Conservation (phyloP, 139 green algal genomes). For the Monoraphidium neglectum region DNA sequence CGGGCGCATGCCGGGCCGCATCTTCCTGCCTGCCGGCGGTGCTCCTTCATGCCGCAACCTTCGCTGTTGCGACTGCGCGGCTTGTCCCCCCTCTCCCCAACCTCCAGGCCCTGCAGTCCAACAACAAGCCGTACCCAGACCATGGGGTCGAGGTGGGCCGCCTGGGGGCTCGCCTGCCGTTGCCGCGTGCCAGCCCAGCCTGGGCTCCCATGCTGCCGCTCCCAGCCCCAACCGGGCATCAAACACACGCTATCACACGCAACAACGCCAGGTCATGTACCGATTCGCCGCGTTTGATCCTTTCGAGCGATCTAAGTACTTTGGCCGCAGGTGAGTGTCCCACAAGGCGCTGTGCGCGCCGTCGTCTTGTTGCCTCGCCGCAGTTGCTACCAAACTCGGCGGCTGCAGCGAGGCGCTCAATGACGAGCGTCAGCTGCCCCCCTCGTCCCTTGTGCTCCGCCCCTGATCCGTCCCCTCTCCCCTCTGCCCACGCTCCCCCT, state of each 20-base stretch:
- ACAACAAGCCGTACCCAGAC: constrained; percentile 56
- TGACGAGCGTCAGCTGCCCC: no score
- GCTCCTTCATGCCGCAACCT: not conserved
- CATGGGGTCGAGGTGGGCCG: constrained; percentile 72
- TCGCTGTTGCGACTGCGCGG: constrained; percentile 3
- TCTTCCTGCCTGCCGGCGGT: not conserved
- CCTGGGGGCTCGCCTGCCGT: no score
- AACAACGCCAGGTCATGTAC: constrained; percentile 38
- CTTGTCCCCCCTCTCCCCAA: no score
- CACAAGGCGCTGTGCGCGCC: no score
- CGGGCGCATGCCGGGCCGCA: no score
- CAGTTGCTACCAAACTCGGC: no score
- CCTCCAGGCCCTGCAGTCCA: constrained; percentile 51
- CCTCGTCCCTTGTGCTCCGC: no score
- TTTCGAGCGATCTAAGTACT: constrained; percentile 62
- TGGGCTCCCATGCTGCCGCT: not conserved
- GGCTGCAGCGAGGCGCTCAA: not conserved
- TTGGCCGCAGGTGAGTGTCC: no score
- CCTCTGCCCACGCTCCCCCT: constrained; percentile 25
- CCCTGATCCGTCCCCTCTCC: no score
- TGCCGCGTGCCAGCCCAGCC: no score
- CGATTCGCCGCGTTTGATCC: constrained; percentile 76
- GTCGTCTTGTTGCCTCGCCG: no score
- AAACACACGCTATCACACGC: not conserved
- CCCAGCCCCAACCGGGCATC: not conserved